Percentiles rank a stretch among this genome's conserved stretches.
Evolutionary conservation across 2,329 filamentous ascomycete species (phyloP).

Genomic region (Cylindrodendrum hubeiense): DNA sequence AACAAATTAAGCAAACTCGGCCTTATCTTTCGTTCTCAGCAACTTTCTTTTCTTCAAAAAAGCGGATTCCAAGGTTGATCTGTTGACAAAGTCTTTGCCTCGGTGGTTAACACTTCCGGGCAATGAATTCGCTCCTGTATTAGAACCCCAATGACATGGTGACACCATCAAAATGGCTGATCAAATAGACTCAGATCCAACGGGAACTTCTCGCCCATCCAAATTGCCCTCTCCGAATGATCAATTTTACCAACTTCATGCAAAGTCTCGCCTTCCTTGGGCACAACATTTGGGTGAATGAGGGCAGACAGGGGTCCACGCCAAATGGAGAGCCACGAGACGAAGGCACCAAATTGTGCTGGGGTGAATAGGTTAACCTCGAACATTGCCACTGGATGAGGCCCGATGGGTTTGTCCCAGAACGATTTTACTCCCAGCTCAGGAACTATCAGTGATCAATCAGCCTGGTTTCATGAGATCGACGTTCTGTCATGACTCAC

Average conservation of each 20-base stretch:
- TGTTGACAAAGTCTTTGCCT: no score
- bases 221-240: slow-evolving; percentile 77
- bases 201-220: slow-evolving; percentile 77
- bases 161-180: no score
- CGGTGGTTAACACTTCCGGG: no score
- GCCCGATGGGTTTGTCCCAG: slow-evolving; percentile 83
- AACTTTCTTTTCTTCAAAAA: no score
- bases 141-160: no score
- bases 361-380: slow-evolving; percentile 91
- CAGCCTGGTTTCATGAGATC: neutral
- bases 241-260: slow-evolving; percentile 59
- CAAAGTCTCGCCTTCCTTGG: slow-evolving; percentile 50
- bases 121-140: no score
- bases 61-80: no score
- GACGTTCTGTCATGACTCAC: slow-evolving; percentile 59
- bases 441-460: slow-evolving; percentile 68
- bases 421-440: slow-evolving; percentile 85
- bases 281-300: slow-evolving; percentile 83
- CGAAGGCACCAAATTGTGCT: slow-evolving; percentile 88
- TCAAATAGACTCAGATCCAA: slow-evolving; percentile 58
- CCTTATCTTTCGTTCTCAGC: no score
- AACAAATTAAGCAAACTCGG: no score
- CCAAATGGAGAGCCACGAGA: slow-evolving; percentile 87
- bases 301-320: slow-evolving; percentile 83
- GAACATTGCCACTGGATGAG: slow-evolving; percentile 89